phyloP scores from a whole-genome alignment of 257 asterid species.

The Gardenia jasminoides region DNA sequence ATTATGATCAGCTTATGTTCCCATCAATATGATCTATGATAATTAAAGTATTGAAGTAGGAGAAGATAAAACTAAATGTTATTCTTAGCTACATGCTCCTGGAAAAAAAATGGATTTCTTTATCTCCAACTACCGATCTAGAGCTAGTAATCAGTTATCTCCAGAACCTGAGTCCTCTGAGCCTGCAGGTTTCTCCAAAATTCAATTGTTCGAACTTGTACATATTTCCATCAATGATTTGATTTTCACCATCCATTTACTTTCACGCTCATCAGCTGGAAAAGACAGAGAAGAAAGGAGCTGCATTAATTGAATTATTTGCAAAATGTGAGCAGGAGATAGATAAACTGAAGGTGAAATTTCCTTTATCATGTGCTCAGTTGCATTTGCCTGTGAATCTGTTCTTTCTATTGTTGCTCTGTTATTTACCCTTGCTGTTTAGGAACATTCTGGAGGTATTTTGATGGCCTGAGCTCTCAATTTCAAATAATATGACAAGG shows the following conservation, averaged over 20 bases:
- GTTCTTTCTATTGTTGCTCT: no score
- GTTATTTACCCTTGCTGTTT: no score
- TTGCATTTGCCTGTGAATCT: not conserved
- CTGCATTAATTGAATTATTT: constrained; percentile 91
- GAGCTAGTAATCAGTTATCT: constrained; percentile 57
- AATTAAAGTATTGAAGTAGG: no score
- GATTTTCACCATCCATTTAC: constrained; percentile 4
- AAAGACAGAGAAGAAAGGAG: constrained; percentile 91
- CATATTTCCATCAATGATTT: not conserved
- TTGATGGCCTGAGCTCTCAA: no score
- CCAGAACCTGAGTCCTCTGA: constrained; percentile 83
- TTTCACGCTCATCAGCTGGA: constrained; percentile 59
- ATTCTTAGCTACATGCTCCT: no score
- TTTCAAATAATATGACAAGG: no score
- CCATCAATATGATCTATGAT: no score
- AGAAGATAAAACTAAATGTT: no score
- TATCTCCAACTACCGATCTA: constrained; percentile 48
- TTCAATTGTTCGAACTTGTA: not conserved
- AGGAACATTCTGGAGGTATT: no score
- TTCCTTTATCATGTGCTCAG: constrained; percentile 6
- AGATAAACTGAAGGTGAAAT: constrained; percentile 88
- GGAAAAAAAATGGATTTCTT: no score
- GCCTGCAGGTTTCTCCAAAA: constrained; percentile 66
- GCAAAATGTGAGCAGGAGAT: constrained; percentile 99
- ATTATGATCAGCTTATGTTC: no score